phyloP scores from a whole-genome alignment of 2,329 filamentous ascomycete species.

The Colletotrichum sp. region DNA sequence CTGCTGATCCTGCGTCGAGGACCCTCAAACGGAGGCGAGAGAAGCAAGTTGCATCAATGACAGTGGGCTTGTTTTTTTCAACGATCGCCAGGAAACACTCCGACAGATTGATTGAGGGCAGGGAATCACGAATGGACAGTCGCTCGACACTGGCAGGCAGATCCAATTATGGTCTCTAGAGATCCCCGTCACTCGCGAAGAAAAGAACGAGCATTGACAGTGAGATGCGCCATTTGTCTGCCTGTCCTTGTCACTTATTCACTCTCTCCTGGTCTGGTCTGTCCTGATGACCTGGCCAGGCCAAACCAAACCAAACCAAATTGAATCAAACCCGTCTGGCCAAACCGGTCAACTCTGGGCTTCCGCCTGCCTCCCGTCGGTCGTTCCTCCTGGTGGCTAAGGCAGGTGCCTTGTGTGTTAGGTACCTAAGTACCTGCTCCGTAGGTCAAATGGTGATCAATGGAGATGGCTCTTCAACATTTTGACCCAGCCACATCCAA shows the following conservation, averaged over 20 bases:
- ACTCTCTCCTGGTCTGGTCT: not conserved
- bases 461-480: not conserved
- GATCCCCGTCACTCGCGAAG: not conserved
- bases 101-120: not conserved
- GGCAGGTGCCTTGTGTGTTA: not conserved
- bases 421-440: not conserved
- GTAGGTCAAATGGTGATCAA: not conserved
- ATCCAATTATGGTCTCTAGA: not conserved
- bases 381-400: not conserved
- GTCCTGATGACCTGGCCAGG: not conserved
- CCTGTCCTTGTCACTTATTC: not conserved
- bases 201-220: not conserved
- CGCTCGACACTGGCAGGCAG: not conserved
- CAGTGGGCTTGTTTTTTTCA: not conserved
- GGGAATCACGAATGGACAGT: not conserved
- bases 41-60: not conserved
- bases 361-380: not conserved
- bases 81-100: not conserved
- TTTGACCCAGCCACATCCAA: not conserved
- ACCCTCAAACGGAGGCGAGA: not conserved
- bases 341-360: not conserved
- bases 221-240: not conserved
- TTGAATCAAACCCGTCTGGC: not conserved
- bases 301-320: not conserved
- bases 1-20: not conserved